Evolutionary conservation across 106 monocot species (phyloP).

Genomic region (Platanthera guangdongensis): DNA sequence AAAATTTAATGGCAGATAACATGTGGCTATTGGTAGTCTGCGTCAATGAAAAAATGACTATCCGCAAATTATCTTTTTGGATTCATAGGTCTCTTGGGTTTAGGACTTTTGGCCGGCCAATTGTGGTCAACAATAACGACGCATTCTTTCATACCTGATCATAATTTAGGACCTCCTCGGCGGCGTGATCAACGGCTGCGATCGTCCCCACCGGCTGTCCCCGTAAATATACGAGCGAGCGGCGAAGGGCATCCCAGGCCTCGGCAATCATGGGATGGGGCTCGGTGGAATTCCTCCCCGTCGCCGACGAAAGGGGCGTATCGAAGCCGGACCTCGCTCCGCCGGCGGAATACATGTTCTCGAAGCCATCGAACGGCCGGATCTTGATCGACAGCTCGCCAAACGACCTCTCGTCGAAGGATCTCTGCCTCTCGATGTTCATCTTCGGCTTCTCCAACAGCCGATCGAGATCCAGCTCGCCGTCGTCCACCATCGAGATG

Average conservation of each 20-base stretch:
- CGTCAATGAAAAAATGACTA: no score
- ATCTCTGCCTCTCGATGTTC: conserved; percentile 55
- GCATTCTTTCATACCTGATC: conserved; percentile 31
- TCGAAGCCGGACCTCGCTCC: conserved; percentile 26
- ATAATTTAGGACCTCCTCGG: conserved; percentile 42
- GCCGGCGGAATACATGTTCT: conserved; percentile 37
- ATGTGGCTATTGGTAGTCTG: no score
- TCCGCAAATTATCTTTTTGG: no score
- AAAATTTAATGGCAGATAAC: no score
- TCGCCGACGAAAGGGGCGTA: conserved; percentile 29
- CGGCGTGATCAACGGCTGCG: conserved; percentile 36
- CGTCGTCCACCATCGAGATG: conserved; percentile 20
- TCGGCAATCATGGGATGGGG: conserved; percentile 38
- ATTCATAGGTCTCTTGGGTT: no score
- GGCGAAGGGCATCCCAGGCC: conserved; percentile 38
- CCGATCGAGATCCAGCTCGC: conserved; percentile 27
- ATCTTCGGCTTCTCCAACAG: conserved; percentile 35
- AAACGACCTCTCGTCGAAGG: conserved; percentile 53
- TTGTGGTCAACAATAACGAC: no score
- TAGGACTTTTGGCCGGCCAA: no score
- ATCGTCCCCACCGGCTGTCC: conserved; percentile 41
- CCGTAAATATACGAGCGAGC: conserved; percentile 28
- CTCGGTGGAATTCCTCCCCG: conserved; percentile 31
- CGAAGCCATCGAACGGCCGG: conserved; percentile 22
- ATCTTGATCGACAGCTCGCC: conserved; percentile 45